Evolutionary conservation across 768 basidiomycete genomes (phyloP), one percentile per base, ranked within the genome.

Genomic region (Tremella yokohamensis): DNA sequence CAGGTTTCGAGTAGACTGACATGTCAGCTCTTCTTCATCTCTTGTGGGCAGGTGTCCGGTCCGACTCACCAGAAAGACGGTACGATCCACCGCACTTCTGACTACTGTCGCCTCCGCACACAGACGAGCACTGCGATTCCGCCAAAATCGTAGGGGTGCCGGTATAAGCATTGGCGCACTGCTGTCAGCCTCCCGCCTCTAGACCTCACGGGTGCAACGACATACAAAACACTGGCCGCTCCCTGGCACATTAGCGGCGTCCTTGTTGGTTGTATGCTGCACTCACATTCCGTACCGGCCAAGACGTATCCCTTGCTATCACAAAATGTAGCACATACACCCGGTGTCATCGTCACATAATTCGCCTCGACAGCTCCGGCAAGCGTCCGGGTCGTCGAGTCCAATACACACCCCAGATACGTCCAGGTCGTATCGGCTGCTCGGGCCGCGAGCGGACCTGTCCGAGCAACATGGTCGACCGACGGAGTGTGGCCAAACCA

Each of bases 241-340:
- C 25, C 54, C 68, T 69, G 39, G 19, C 19, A 29, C 20, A 24
- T 47, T 11, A 29, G 38, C 42, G 26, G 8, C 22, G 0, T 15
- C 29, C 11, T 19, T 19, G 47, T 18, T 39, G 12, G 11, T 51
- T 15, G 22, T 37, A 49, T 24, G 18, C 20, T 12, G 4, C 34
- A 66, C 70, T 62, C 52, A 72, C 70, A 54, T 38, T 68, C 60
- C 20, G 63, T 26, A 7, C 67, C 70, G 26, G 67, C 67, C 16
- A 50, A 50, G 3, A 44, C 48, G 52, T 60, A 72, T 3, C 70
- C 65, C 12, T 49, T 47, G 13, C 55, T n/a, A 9, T 48, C 49
- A 53, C 70, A 72, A 7, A 34, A 49, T 4, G 56, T 18, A 7
- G 64, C 57, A 60, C 70, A 72, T 49, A 40, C 25, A 20, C 62